Base-by-base conservation (phyloP, 495 filamentous ascomycete species). In the Tuber indicum region DNA sequence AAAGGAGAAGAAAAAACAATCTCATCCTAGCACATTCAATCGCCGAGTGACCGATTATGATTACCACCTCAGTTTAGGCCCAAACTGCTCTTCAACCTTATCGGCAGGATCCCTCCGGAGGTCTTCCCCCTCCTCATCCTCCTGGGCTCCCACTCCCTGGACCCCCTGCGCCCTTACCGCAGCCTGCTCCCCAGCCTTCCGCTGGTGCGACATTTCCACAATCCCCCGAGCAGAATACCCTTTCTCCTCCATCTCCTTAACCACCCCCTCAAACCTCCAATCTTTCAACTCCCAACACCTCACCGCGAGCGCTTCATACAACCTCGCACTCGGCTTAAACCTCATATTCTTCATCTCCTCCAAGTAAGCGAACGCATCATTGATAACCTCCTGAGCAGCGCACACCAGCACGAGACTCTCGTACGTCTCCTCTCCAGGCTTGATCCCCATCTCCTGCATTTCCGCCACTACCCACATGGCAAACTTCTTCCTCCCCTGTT, bases 401-500 rank as follows among this genome's bases (percentile, higher is more conserved):
- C 91, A 93, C 76, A 91, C 87, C 32, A 91, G 84, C 58, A 95
- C 89, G 26, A 96, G 82, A 43, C 88, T 85, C 78, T 95, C 91
- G 80, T 92, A 93, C 3, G 91, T 93, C 62, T 86, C 78, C 26
- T 82, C 79, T 73, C 91, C 86, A 1, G 93, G 90, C 32, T 86
- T 79, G 44, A 95, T 84, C 14, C 86, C 85, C 58, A 91, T 86
- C 36, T 88, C 87, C 1, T 88, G 84, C 91, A 97, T 94, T 82
- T 97, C 94, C 23, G 88, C 86, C 23, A 90, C 87, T 1, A 96
- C 79, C 81, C 93, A 93, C 85, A 91, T 90, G 74, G 90, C 91
- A 1, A 87, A 82, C 72, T 88, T 87, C 74, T 87, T 88, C 70
- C 87, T 85, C 32, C 81, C 77, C 23, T 83, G 85, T 41, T 82